Percentiles rank a stretch among this genome's conserved stretches.
Evolutionary conservation across 257 asterid species (phyloP).

Genomic region (Anisodus acutangulus): DNA sequence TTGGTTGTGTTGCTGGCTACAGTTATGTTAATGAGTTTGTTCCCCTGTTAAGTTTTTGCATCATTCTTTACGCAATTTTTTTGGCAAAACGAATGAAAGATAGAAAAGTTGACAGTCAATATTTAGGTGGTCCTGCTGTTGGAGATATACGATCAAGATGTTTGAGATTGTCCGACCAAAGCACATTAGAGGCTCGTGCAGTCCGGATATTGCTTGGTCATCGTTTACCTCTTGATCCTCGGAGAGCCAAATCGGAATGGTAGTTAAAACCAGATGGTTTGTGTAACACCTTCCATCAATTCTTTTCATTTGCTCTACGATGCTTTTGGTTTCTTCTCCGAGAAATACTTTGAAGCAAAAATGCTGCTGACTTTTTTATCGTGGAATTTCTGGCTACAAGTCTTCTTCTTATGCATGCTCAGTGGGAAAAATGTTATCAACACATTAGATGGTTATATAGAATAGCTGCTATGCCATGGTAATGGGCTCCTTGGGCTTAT

Average conservation of each 20-base stretch:
- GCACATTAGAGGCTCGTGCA: conserved; percentile 88
- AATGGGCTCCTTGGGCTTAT: conserved; percentile 4
- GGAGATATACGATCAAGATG: conserved; percentile 98
- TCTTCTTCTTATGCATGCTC: conserved; percentile 20
- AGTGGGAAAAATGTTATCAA: not conserved
- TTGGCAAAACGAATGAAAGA: not conserved
- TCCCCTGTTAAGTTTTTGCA: conserved; percentile 10
- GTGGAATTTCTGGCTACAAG: not conserved
- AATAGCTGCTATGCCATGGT: not conserved
- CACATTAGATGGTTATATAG: conserved; percentile 17
- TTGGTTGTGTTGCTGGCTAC: conserved; percentile 1
- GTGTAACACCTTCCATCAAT: conserved; percentile 23
- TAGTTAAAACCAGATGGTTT: conserved; percentile 42
- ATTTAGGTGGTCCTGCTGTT: conserved; percentile 97
- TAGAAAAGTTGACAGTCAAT: conserved; percentile 3
- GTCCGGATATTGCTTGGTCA: conserved; percentile 89
- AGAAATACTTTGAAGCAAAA: not conserved
- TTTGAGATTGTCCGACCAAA: conserved; percentile 86
- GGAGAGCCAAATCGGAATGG: conserved; percentile 83
- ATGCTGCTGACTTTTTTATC: not conserved
- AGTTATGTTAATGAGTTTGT: conserved; percentile 4
- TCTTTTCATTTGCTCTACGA: not conserved
- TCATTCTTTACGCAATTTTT: not conserved
- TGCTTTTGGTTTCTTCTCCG: conserved; percentile 3
- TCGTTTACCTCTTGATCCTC: conserved; percentile 87